Base-by-base conservation (phyloP, 2,329 filamentous ascomycete genomes). In the Fusarium lyarnte region DNA sequence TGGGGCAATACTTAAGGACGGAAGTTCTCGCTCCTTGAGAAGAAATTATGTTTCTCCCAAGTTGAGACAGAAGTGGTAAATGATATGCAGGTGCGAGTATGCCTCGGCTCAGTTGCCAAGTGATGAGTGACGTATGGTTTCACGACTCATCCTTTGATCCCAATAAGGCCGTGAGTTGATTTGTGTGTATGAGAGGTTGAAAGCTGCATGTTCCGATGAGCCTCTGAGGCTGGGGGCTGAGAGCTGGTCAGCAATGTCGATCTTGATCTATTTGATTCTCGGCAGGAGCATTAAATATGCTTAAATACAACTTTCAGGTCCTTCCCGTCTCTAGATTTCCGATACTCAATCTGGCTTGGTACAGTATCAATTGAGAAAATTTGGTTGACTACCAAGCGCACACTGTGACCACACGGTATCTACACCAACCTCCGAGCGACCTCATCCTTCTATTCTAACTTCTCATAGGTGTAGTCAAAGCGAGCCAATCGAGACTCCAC, bases 391-490 rank as follows among this genome's bases (percentile, higher is more conserved):
- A 36, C 21, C 31, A 51, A 36, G n/a, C 31, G 35, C 16, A 21
- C 17, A 19, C 31, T 5, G 33, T 36, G 27, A 9, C 3, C 14
- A 25, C 23, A 10, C 25, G 31, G 31, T 19, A 51, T 14, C 19
- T 27, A 21, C 16, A n/a, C 14, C 8, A 8, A 21, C 8, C 6
- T 21, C 7, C 5, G 4, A 7, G 4, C 11, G 2, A 21, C 6
- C 8, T 13, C 13, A 19, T 3, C 10, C 29, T 21, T n/a, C n/a
- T 4, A 29, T 13, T 36, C 31, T 51, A 14, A 51, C 31, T 47
- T 3, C 5, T 3, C 8, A 13, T 12, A 51, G 47, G 17, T 4
- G 6, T 8, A n/a, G 25, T 1, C n/a, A 36, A 11, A 7, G 13
- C 9, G 21, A 45, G 0, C 21, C 16, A 5, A 49, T 23, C 14